Evolutionary conservation across 2,329 filamentous ascomycete genomes (phyloP).

Genomic region (Pseudonectria buxi): DNA sequence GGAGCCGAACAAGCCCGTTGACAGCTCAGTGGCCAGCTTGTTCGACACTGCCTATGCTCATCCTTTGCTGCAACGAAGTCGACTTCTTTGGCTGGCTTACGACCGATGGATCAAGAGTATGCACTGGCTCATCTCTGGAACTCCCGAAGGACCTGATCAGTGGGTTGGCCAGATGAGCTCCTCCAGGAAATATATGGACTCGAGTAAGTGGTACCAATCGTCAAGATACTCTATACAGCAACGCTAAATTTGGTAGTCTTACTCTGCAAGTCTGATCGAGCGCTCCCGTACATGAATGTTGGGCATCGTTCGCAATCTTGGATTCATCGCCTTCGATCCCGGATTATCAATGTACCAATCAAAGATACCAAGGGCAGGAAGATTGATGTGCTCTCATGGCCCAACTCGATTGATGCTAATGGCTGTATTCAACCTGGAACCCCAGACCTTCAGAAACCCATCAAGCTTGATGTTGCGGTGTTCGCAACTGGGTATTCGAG

Average conservation of each 20-base stretch:
- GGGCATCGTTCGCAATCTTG: conserved; percentile 27
- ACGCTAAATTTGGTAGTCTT: conserved; percentile 28
- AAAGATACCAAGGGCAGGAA: conserved; percentile 30
- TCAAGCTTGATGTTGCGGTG: conserved; percentile 38
- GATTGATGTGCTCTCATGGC: conserved; percentile 41
- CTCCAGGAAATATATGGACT: conserved; percentile 29
- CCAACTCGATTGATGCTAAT: conserved; percentile 27
- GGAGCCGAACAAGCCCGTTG: conserved; percentile 37
- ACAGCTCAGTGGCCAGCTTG: conserved; percentile 39
- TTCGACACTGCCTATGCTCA: conserved; percentile 47
- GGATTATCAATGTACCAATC: conserved; percentile 33
- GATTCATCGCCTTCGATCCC: conserved; percentile 28
- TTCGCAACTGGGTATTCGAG: conserved; percentile 42
- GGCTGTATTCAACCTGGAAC: conserved; percentile 32
- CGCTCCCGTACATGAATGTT: conserved; percentile 36
- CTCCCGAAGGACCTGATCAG: conserved; percentile 39
- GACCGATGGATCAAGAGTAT: conserved; percentile 38
- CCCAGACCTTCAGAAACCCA: conserved; percentile 21
- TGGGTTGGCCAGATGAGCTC: conserved; percentile 39
- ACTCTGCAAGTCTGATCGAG: conserved; percentile 36
- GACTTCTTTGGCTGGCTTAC: conserved; percentile 39
- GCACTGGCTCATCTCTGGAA: conserved; percentile 38
- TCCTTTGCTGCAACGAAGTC: conserved; percentile 36
- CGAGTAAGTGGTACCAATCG: conserved; percentile 16
- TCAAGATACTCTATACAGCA: not conserved